A percentile compares a stretch with the other conserved stretches of the same genome.
Conservation (phyloP, 2,329 filamentous ascomycete genomes). For the Hypomyces rosellus region DNA sequence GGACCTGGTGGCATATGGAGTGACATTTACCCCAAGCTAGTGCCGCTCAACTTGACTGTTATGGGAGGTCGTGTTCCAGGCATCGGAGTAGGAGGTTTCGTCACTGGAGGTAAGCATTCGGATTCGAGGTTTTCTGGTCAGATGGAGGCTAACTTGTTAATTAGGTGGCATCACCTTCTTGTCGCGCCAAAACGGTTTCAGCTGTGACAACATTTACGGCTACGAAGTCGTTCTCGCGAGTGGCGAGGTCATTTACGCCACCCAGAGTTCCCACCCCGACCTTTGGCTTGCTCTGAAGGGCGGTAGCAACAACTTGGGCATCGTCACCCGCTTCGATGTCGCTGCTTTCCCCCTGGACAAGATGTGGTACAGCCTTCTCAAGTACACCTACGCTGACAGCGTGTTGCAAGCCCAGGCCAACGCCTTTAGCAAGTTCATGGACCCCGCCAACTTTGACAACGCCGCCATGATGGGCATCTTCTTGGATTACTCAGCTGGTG, state of each 20-base stretch:
- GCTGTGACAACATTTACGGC: conserved; percentile 31
- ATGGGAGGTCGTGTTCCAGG: too few relatives aligned
- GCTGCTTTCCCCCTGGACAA: conserved; percentile 13
- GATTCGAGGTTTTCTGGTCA: too few relatives aligned
- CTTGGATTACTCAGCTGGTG: neutral
- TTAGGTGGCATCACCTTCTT: conserved; percentile 14
- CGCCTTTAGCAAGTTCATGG: conserved; percentile 13
- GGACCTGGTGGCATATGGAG: too few relatives aligned
- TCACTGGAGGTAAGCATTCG: conserved; percentile 28
- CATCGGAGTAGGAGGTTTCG: conserved; percentile 27
- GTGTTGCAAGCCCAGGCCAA: conserved; percentile 7
- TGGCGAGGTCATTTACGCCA: conserved; percentile 33
- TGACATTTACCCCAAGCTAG: too few relatives aligned
- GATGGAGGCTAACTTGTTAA: too few relatives aligned
- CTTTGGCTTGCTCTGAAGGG: conserved; percentile 40
- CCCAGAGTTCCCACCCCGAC: conserved; percentile 25
- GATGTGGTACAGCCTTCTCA: conserved; percentile 18
- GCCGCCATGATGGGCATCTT: conserved; percentile 10
- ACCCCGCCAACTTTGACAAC: conserved; percentile 14
- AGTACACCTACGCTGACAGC: conserved; percentile 12
- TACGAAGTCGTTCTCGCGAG: conserved; percentile 32
- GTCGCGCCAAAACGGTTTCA: conserved; percentile 33
- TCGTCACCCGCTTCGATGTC: conserved; percentile 22
- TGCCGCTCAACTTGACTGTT: too few relatives aligned
- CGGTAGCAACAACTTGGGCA: conserved; percentile 39